Percentiles rank a stretch among this genome's conserved stretches.
Evolutionary conservation across 306 rosid species (phyloP).

Genomic region (Vicia faba): DNA sequence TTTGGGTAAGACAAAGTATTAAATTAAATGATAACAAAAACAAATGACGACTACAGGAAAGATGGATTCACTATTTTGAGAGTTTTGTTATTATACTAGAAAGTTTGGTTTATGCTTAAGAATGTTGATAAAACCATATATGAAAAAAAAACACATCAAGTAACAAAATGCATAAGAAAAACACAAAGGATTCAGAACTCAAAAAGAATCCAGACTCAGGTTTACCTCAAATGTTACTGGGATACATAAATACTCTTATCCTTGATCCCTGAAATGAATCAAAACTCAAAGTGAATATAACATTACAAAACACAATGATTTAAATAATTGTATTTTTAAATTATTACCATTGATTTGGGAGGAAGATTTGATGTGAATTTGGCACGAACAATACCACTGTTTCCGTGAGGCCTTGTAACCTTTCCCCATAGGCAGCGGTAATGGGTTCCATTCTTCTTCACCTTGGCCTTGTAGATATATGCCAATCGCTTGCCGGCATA

Average conservation of each 20-base stretch:
- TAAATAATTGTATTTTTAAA: no score
- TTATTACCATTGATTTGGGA: constrained; percentile 81
- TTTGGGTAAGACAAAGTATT: no score
- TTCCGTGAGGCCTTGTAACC: constrained; percentile 86
- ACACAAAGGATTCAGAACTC: background rate
- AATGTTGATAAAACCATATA: no score
- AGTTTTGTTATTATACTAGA: no score
- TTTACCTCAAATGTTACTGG: constrained; percentile 83
- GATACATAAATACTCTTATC: constrained; percentile 92
- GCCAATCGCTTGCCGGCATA: constrained; percentile 87
- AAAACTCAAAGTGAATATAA: constrained; percentile 25
- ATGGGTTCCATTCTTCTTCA: constrained; percentile 82
- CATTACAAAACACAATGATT: no score
- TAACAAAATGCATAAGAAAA: no score
- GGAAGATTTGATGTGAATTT: no score
- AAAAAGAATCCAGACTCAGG: background rate
- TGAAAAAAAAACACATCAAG: no score
- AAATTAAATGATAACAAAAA: no score
- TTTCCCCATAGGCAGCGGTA: constrained; percentile 97
- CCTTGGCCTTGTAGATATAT: constrained; percentile 91
- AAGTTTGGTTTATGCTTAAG: no score
- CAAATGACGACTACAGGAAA: no score
- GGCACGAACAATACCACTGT: constrained; percentile 88
- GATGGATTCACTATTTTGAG: no score
- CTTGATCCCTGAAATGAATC: constrained; percentile 64